These are phyloP conservation scores for Amphibolis antarctica DNA, from an alignment of 106 monocot species.

Conservation along the genomic window DNA sequence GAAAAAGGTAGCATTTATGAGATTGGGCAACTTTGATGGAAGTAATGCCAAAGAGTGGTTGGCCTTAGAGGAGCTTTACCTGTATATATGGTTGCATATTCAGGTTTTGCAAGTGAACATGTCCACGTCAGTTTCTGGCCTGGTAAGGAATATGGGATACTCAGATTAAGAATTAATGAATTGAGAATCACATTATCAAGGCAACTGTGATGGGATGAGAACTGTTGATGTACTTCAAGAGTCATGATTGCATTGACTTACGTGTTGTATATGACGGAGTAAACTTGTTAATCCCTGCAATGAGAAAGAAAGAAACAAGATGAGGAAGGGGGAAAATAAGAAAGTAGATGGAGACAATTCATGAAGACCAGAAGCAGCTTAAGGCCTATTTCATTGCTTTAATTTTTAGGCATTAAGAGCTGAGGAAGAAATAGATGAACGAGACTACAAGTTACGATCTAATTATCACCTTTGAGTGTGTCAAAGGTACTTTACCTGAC, in stretches of 20 bases:
- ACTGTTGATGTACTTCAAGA: too few species aligned
- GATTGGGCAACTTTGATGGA: background rate
- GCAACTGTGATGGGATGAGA: too few species aligned
- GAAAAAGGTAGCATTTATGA: background rate
- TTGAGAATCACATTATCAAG: background rate
- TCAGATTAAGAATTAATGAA: background rate
- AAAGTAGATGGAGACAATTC: background rate
- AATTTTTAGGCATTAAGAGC: too few species aligned
- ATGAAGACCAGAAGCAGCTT: background rate
- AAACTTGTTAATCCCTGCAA: conserved; percentile 48
- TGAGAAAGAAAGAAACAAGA: background rate
- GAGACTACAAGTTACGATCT: too few species aligned
- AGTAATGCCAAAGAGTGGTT: background rate
- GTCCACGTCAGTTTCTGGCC: conserved; percentile 68
- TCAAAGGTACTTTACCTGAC: conserved; percentile 24
- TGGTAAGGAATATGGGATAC: conserved; percentile 10
- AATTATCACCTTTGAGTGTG: background rate
- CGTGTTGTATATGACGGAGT: conserved; percentile 64
- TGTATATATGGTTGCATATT: conserved; percentile 25
- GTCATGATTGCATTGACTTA: conserved; percentile 16
- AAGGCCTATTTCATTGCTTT: too few species aligned
- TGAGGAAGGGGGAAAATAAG: background rate
- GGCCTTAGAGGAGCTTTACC: conserved; percentile 18
- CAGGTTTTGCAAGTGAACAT: conserved; percentile 52
- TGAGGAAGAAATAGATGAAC: too few species aligned